Base-by-base conservation (phyloP, 352 stramenopile species). In the Halophytophthora batemanensis region DNA sequence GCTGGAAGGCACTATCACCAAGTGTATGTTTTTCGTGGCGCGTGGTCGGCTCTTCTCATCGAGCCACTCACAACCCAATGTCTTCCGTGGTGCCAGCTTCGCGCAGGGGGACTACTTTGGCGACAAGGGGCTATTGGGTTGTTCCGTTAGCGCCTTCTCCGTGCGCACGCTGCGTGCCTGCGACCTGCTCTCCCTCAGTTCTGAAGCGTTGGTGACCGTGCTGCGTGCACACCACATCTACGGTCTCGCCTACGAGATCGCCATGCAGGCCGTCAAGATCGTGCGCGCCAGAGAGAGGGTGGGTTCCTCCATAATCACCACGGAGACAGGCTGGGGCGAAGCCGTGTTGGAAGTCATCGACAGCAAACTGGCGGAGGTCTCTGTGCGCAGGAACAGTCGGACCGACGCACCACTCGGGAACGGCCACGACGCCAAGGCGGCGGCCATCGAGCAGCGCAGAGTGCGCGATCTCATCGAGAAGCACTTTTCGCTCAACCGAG, bases 21-120 rank as follows among this genome's bases (percentile, higher is more conserved):
- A 78, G 33, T 56, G 64, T 23, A 87, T 90, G 78, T 86, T 82
- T 38, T 85, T 90, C 36, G 74, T 90, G n/a, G 71, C 83, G 0
- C 61, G 62, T 39, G 78, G 78, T 0, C 52, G 71, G 29, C 40
- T 89, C 6, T 64, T 67, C 36, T 66, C 65, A 0, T 61, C 51
- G 0, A 82, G 62, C 35, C 58, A 54, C 2, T 51, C 71, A 1
- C 54, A 81, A 3, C 34, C 61, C 3, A 56, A 44, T 1, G 7
- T 57, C 21, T 62, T 59, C 40, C 42, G 43, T 10, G 54, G 64
- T 15, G 31, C 53, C 0, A 70, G 55, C 21, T 86, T 71, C 39
- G 22, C 36, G 18, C 83, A 86, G 23, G 75, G 71, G 12, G 65
- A 81, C 22, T 86, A 82, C 46, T 86, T 89, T 55, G 78, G 71